Evolutionary conservation across 2,329 filamentous ascomycete species (phyloP).

Genomic region (Aspergillus fumigatus): DNA sequence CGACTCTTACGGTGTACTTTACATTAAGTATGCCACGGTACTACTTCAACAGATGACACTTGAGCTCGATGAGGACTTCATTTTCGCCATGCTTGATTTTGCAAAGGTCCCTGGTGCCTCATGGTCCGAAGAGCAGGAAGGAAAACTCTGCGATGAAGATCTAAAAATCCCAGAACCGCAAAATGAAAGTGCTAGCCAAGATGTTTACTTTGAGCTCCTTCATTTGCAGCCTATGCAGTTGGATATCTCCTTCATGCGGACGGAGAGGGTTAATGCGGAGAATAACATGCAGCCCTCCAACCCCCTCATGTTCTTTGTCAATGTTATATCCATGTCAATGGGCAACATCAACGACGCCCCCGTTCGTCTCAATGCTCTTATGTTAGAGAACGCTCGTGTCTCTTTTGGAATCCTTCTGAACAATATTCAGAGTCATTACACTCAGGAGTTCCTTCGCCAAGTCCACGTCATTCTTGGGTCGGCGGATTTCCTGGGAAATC

Average conservation of each 20-base stretch:
- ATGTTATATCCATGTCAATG: conserved; percentile 98
- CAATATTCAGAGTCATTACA: conserved; percentile 91
- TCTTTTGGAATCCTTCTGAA: conserved; percentile 78
- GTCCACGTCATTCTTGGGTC: conserved; percentile 96
- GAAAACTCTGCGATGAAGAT: conserved; percentile 80
- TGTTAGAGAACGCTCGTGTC: conserved; percentile 91
- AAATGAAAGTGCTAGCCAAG: conserved; percentile 76
- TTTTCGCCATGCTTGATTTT: conserved; percentile 93
- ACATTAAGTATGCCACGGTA: conserved; percentile 96
- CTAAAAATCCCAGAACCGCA: conserved; percentile 90
- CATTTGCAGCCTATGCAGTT: conserved; percentile 98
- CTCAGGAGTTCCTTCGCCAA: conserved; percentile 91
- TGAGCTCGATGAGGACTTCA: conserved; percentile 96
- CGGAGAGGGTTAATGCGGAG: conserved; percentile 92
- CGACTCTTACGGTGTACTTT: conserved; percentile 93
- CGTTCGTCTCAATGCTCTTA: conserved; percentile 84
- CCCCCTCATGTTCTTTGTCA: conserved; percentile 97
- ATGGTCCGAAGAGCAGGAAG: conserved; percentile 79
- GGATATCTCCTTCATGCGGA: conserved; percentile 93
- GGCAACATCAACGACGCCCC: conserved; percentile 98
- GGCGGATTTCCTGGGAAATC: conserved; percentile 95
- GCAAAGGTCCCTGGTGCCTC: conserved; percentile 86
- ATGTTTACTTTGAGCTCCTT: conserved; percentile 96
- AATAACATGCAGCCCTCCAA: conserved; percentile 87
- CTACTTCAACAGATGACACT: conserved; percentile 96